Base-by-base conservation (phyloP, 768 basidiomycete species). In the Sporobolomyces roseus region DNA sequence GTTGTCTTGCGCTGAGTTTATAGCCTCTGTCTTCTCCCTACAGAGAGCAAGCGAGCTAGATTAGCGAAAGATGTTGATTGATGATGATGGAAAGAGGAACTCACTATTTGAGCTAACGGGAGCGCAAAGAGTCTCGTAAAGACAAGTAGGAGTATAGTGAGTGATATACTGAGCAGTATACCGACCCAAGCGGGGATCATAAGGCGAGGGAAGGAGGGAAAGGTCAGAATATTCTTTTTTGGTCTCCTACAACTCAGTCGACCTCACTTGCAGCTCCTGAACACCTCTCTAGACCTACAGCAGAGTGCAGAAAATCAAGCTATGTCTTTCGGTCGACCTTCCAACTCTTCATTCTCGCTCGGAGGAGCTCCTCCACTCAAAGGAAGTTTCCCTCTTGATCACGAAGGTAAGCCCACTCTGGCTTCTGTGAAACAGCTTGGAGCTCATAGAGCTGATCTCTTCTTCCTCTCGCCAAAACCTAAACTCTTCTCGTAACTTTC, bases 311-410 rank as follows among this genome's bases (percentile, higher is more conserved):
- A 56, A 7, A 5, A 35, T 13, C n/a, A 14, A 33, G 41, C 4
- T 41, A 79, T 78, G 78, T 79, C 78, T 2, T 79, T 79, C 75
- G 79, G 79, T 30, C 59, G 78, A 23, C 79, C 79, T 19, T 76
- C 78, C 17, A 74, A 66, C 45, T 75, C 78, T 43, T 65, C 74
- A 12, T 72, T 70, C 27, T 77, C 77, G 73, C 77, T 77, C 60
- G 74, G 78, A 43, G 70, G 75, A 4, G 78, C 78, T 7, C 78
- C 79, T 33, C 75, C 76, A 9, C 58, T 48, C 29, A 58, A 77
- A 52, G 79, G 79, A 12, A 77, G 75, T 21, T 81, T 81, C 62
- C 80, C 80, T 25, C 74, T 81, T 9, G 80, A 81, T 69, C 80
- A 81, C 52, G 80, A 81, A 59, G 80, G 80, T 80, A 63, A 49